Conservation (phyloP, 2,329 filamentous ascomycete genomes). For the Hymenoscyphus albidus region DNA sequence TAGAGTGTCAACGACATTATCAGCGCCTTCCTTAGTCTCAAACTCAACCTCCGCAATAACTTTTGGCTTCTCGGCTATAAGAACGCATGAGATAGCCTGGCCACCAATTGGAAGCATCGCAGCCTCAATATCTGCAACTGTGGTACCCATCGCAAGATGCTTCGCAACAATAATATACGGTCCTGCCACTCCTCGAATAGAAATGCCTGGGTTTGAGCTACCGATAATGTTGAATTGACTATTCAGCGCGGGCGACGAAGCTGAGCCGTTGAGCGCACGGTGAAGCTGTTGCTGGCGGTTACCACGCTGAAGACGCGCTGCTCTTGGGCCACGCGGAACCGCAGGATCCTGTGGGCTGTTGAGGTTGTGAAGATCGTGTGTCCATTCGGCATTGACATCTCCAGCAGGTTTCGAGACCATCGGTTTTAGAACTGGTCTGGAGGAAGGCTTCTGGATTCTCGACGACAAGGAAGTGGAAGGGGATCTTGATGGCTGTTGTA, state of each 20-base stretch:
- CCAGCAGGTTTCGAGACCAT: conserved; percentile 38
- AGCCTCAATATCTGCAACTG: conserved; percentile 76
- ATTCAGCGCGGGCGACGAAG: conserved; percentile 33
- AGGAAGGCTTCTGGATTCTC: conserved; percentile 11
- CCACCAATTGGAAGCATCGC: conserved; percentile 75
- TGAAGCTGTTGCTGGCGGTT: conserved; percentile 30
- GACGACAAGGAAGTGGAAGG: neutral
- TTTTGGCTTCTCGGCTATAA: conserved; percentile 65
- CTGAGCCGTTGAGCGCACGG: conserved; percentile 27
- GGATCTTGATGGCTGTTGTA: conserved; percentile 3
- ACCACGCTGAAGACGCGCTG: conserved; percentile 22
- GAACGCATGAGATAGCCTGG: conserved; percentile 60
- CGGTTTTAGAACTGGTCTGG: conserved; percentile 16
- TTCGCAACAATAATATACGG: conserved; percentile 71
- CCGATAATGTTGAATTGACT: conserved; percentile 36
- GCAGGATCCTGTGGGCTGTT: conserved; percentile 41
- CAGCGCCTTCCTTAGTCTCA: conserved; percentile 65
- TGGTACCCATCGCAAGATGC: conserved; percentile 80
- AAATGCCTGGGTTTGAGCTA: conserved; percentile 49
- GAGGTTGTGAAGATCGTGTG: conserved; percentile 61
- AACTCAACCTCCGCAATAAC: conserved; percentile 78
- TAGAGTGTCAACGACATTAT: conserved; percentile 71
- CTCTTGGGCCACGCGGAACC: conserved; percentile 33
- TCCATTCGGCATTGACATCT: conserved; percentile 66
- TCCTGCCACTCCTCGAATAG: conserved; percentile 69